Evolutionary conservation across 192 early-diverging fungal genomes (phyloP).

Genomic region (Helicostylum pulchrum): DNA sequence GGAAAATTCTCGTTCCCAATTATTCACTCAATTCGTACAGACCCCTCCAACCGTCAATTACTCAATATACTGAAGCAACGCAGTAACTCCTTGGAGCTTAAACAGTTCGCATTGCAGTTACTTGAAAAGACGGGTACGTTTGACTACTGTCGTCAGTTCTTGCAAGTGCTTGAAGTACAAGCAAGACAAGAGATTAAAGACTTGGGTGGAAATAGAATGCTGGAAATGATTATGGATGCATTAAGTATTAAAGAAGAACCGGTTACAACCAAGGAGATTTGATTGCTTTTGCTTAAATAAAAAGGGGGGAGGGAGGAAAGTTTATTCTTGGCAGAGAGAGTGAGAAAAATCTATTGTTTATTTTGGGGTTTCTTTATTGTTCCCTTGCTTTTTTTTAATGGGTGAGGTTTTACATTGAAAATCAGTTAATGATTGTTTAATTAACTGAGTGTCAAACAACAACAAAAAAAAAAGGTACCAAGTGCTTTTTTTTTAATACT

Average conservation of each 20-base stretch:
- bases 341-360: too few relatives aligned
- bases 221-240: constrained; percentile 58
- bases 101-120: constrained; percentile 80
- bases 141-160: constrained; percentile 67
- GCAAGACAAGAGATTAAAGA: constrained; percentile 60
- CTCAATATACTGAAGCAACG: constrained; percentile 88
- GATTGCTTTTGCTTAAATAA: too few relatives aligned
- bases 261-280: background rate
- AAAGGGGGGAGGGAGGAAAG: too few relatives aligned
- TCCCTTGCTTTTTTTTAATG: too few relatives aligned
- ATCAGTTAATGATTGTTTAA: too few relatives aligned
- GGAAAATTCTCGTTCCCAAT: constrained; percentile 98
- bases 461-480: too few relatives aligned
- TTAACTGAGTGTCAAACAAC: too few relatives aligned
- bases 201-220: constrained; percentile 75
- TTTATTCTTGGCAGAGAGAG: too few relatives aligned
- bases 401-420: too few relatives aligned
- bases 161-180: constrained; percentile 60
- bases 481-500: too few relatives aligned
- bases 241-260: background rate
- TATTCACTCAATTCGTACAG: constrained; percentile 76
- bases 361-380: too few relatives aligned
- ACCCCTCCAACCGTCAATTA: constrained; percentile 62
- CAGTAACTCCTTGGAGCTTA: constrained; percentile 77
- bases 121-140: constrained; percentile 79